Evolutionary conservation across 139 green algal genomes (phyloP), one percentile per base, ranked within the genome.

Genomic region (Astrephomene gubernaculifera): DNA sequence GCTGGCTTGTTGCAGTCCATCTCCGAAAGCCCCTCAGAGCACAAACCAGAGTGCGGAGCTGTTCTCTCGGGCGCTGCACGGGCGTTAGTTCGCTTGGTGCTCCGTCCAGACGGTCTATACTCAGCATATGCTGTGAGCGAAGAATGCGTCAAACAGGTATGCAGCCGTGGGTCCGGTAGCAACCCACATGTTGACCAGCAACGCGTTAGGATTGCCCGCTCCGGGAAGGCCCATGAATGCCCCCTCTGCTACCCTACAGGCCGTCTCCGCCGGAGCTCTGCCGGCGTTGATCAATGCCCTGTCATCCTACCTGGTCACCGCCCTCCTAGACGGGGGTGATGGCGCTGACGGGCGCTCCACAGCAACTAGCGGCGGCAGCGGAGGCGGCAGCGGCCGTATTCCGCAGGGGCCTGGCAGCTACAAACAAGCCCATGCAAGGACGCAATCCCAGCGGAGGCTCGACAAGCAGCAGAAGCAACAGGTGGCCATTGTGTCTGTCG

Each of bases 381-480:
- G 25, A 17, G 57, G 33, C 49, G 35, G 4, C 24, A 53, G 73
- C 52, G 73, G 53, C 52, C 43, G n/a, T 22, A n/a, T 36, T 2
- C 8, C n/a, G 45, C 33, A 54, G 33, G 25, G 53, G 53, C 53
- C 1, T 38, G 25, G 19, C 57, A 57, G 25, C 38, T 19, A 10
- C 36, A 71, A 71, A 14, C 54, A 57, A n/a, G 74, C 38, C 25
- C 39, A 71, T 36, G 19, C 54, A 38, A 54, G 71, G 14, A 67
- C 45, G 19, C 10, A 43, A 19, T 71, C 54, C 38, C 74, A 82
- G 53, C 54, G 54, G 38, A 67, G 52, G 38, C 74, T 54, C 38
- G 74, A 82, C 49, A 44, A 31, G 60, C 54, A 71, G 75, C 54
- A 71, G 38, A 45, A 31, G 41, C 75, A 82, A 27, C 75, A 82